Conservation (phyloP, 1,139 yeast genomes). For the Blastobotrys capitulatus region DNA sequence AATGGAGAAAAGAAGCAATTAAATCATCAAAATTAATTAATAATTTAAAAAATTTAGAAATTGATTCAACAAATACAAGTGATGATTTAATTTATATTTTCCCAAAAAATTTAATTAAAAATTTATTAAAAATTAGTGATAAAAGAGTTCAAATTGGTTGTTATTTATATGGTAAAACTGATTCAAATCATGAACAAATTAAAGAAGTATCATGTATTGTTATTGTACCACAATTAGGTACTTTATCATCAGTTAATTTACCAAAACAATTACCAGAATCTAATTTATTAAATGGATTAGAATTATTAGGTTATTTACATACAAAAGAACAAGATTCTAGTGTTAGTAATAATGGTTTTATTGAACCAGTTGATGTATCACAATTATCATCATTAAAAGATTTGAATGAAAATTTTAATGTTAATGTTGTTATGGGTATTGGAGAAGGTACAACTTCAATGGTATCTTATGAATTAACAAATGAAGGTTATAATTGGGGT, state of each 20-base stretch:
- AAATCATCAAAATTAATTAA: slow-evolving; percentile 72
- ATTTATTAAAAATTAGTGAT: slow-evolving; percentile 78
- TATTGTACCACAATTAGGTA: slow-evolving; percentile 86
- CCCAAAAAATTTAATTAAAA: slow-evolving; percentile 75
- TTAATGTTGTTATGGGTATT: slow-evolving; percentile 63
- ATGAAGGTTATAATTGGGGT: slow-evolving; percentile 80
- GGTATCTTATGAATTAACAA: slow-evolving; percentile 55
- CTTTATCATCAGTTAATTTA: slow-evolving; percentile 57
- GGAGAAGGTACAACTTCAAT: slow-evolving; percentile 83
- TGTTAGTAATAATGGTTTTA: slow-evolving; percentile 33
- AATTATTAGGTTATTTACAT: slow-evolving; percentile 45
- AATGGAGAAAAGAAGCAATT: slow-evolving; percentile 88
- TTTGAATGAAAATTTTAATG: slow-evolving; percentile 36
- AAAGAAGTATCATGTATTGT: slow-evolving; percentile 76
- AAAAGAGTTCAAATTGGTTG: slow-evolving; percentile 80
- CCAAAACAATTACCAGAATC: slow-evolving; percentile 44
- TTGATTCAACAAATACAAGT: slow-evolving; percentile 41
- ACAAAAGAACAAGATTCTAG: slow-evolving; percentile 64
- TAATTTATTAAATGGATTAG: slow-evolving; percentile 32
- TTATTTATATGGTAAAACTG: slow-evolving; percentile 60
- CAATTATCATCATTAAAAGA: slow-evolving; percentile 40
- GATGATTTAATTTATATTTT: slow-evolving; percentile 50
- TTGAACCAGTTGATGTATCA: slow-evolving; percentile 69
- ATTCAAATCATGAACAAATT: slow-evolving; percentile 61
- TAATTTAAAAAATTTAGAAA: slow-evolving; percentile 62